Evolutionary conservation across 208 protist genomes (phyloP).

Genomic region (Trypanosoma theileri): DNA sequence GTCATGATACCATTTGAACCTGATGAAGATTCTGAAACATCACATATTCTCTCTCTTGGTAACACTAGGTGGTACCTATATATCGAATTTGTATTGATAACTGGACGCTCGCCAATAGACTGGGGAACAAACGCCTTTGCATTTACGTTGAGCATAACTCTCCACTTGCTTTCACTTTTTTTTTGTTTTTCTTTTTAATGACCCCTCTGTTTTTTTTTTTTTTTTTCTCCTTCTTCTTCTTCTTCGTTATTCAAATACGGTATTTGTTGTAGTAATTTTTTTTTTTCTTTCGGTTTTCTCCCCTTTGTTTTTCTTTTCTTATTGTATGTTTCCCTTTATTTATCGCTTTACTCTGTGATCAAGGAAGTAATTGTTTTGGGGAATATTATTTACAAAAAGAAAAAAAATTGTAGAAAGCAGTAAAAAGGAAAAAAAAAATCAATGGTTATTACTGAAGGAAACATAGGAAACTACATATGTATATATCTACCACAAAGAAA

Average conservation of each 20-base stretch:
- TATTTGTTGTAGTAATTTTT: conserved; percentile 9
- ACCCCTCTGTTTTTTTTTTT: conserved; percentile 1
- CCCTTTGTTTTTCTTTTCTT: conserved; percentile 4
- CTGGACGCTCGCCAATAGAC: conserved; percentile 28
- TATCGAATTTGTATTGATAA: conserved; percentile 28
- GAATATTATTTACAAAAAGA: no score
- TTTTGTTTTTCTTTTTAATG: not conserved
- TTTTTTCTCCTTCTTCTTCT: not conserved
- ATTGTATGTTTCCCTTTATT: conserved; percentile 7
- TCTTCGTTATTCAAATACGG: not conserved
- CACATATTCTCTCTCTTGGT: conserved; percentile 31
- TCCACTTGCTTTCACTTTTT: not conserved
- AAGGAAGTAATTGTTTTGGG: no score
- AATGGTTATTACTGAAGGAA: no score
- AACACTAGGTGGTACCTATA: conserved; percentile 67
- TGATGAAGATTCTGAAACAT: conserved; percentile 31
- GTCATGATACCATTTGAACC: conserved; percentile 47
- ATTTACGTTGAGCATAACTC: conserved; percentile 71
- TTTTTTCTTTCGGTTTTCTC: not conserved
- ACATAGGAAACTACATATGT: no score
- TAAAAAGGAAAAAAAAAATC: no score
- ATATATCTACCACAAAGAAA: no score
- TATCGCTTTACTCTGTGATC: not conserved
- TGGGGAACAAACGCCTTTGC: conserved; percentile 75
- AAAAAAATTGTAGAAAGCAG: no score